A percentile compares a stretch with the other conserved stretches of the same genome.
These are phyloP conservation scores for Candida ipomoeae DNA, from an alignment of 805 yeast genomes.

Conservation along the genomic window DNA sequence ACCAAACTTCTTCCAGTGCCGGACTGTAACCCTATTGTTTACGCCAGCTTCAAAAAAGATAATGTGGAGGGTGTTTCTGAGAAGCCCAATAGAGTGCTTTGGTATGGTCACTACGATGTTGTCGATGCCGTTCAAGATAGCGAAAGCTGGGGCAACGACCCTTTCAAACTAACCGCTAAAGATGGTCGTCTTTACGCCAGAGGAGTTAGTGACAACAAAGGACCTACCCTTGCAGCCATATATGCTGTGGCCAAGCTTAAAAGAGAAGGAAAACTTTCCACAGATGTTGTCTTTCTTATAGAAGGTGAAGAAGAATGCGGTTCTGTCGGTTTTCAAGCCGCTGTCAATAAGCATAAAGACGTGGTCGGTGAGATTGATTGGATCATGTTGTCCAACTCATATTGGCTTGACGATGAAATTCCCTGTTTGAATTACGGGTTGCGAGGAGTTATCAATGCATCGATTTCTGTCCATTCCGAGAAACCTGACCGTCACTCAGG, in stretches of 20 bases:
- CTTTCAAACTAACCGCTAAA: constrained; percentile 67
- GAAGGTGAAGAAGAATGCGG: constrained; percentile 98
- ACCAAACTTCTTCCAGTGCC: constrained; percentile 68
- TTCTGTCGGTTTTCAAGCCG: constrained; percentile 74
- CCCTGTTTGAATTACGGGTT: constrained; percentile 95
- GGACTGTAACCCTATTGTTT: constrained; percentile 82
- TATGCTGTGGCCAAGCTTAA: constrained; percentile 77
- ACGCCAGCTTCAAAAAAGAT: constrained; percentile 53
- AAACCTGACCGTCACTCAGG: constrained; percentile 93
- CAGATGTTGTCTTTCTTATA: constrained; percentile 76
- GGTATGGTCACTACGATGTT: constrained; percentile 97
- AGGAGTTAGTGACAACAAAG: constrained; percentile 93
- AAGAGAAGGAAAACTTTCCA: constrained; percentile 46
- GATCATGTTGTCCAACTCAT: constrained; percentile 84
- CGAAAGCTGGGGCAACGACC: constrained; percentile 69
- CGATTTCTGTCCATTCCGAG: constrained; percentile 66
- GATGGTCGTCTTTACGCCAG: constrained; percentile 88
- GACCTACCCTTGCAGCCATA: constrained; percentile 83
- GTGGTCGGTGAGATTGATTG: constrained; percentile 76
- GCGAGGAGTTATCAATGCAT: constrained; percentile 82
- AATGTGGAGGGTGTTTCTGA: constrained; percentile 2
- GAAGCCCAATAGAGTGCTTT: constrained; percentile 47
- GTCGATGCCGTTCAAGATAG: constrained; percentile 65
- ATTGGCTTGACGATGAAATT: constrained; percentile 84
- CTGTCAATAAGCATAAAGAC: constrained; percentile 47